Base-by-base conservation (phyloP, 257 asterid genomes). In the Solanum acaule region DNA sequence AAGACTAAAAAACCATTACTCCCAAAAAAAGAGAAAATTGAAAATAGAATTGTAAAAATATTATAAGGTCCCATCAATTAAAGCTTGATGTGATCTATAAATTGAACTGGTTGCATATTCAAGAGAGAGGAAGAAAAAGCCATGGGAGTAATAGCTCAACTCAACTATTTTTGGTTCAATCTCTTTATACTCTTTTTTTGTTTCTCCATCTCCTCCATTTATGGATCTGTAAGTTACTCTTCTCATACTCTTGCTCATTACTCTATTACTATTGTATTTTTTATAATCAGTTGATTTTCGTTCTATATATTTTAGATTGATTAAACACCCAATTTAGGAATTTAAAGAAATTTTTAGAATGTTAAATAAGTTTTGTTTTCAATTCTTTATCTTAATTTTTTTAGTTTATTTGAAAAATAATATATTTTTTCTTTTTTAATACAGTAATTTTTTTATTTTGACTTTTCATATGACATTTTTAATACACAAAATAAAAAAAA, bases 151-250 rank as follows among this genome's bases (percentile, higher is more conserved):
- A 75, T 34, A 75, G 37, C 67, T 20, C 52, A 49, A 40, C 87
- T 87, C 93, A 91, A 88, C 89, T 89, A 89, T 56, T 86, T 88
- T 87, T 89, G 90, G 88, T 76, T 93, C 84, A 70, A 49, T 42
- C 91, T 95, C 84, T 89, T 94, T 91, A 49, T 94, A 90, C 70
- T 93, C 87, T 88, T 94, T 91, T 56, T 93, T 89, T 72, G 93
- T 89, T 29, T 92, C 88, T 89, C 95, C 88, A 18, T 92, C 90
- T 44, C 91, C 93, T 56, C 93, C 91, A 63, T 92, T 87, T 91
- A 90, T 84, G 89, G 83, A 86, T 94, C 97, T 3, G 98, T 94
- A 95, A 94, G 96, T 88, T 18, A 31, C 10, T 63, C 63, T 68
- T 27, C 20, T 35, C 10, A 35, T 22, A 10, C 33, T n/a, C 29